Percentiles rank a stretch among this genome's conserved stretches.
These are phyloP conservation scores for Neofusicoccum laricinum DNA, from an alignment of 2,329 filamentous ascomycete genomes.

Conservation along the genomic window DNA sequence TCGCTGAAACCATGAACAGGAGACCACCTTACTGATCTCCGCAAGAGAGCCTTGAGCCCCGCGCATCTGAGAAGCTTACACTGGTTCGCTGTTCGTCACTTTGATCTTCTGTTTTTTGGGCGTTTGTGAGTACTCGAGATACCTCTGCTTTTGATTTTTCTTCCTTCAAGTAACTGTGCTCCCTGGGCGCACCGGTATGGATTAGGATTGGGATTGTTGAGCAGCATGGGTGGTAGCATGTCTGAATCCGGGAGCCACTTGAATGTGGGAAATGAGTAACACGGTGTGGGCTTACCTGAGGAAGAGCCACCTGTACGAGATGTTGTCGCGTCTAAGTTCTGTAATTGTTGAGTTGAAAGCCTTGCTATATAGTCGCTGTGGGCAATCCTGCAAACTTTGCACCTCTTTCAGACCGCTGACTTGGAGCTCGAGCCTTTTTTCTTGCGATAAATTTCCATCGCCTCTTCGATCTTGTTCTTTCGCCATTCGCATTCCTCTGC, in stretches of 20 bases:
- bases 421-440: background rate
- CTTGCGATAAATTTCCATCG: slow-evolving; percentile 18
- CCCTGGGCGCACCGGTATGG: background rate
- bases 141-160: background rate
- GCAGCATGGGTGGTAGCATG: background rate
- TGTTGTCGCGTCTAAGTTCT: background rate
- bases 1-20: slow-evolving; percentile 7
- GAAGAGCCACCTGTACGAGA: background rate
- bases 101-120: background rate
- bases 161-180: too few species aligned
- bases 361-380: background rate
- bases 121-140: background rate
- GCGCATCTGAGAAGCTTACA: too few species aligned
- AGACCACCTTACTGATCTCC: slow-evolving; percentile 3
- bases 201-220: background rate
- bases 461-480: slow-evolving; percentile 63
- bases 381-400: background rate
- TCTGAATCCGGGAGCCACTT: background rate
- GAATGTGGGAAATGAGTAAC: background rate
- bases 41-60: background rate
- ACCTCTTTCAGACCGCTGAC: background rate
- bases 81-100: too few species aligned
- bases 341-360: background rate
- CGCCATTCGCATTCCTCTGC: slow-evolving; percentile 76
- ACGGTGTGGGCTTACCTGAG: background rate